These are phyloP conservation scores for Penstemon davidsonii DNA, from an alignment of 257 asterid genomes.

Conservation along the genomic window DNA sequence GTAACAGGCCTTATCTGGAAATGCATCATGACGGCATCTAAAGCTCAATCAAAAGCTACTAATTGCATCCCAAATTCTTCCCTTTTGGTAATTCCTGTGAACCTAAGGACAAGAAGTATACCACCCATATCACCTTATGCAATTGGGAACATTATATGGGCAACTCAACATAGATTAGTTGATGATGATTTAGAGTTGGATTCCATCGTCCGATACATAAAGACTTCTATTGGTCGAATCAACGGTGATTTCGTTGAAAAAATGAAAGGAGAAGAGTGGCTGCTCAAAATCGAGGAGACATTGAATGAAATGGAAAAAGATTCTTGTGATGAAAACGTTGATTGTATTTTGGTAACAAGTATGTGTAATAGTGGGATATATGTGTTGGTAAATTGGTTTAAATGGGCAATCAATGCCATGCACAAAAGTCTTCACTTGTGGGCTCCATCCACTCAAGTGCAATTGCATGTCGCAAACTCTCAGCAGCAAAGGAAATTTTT, in stretches of 20 bases:
- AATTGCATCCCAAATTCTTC: neutral
- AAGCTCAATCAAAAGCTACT: neutral
- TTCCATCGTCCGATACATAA: neutral
- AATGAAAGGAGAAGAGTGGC: neutral
- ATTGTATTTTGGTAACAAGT: slow-evolving; percentile 2
- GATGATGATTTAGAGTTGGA: neutral
- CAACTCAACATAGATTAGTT: neutral
- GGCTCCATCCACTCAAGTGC: too few relatives aligned
- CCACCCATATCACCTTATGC: neutral
- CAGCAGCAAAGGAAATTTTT: too few relatives aligned
- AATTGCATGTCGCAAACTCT: too few relatives aligned
- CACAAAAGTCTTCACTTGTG: too few relatives aligned
- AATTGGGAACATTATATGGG: slow-evolving; percentile 6
- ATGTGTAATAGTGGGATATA: slow-evolving; percentile 10
- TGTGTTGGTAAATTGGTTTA: too few relatives aligned
- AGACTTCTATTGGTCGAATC: neutral
- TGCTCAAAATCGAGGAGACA: neutral
- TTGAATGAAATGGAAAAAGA: neutral
- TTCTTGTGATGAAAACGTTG: neutral
- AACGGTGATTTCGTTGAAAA: neutral
- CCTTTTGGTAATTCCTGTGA: neutral
- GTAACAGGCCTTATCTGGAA: slow-evolving; percentile 2
- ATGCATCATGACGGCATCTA: neutral
- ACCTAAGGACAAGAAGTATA: neutral
- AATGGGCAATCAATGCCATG: too few relatives aligned